These are phyloP conservation scores for Mycena rebaudengoi DNA, from an alignment of 768 basidiomycete genomes.

Conservation along the genomic window DNA sequence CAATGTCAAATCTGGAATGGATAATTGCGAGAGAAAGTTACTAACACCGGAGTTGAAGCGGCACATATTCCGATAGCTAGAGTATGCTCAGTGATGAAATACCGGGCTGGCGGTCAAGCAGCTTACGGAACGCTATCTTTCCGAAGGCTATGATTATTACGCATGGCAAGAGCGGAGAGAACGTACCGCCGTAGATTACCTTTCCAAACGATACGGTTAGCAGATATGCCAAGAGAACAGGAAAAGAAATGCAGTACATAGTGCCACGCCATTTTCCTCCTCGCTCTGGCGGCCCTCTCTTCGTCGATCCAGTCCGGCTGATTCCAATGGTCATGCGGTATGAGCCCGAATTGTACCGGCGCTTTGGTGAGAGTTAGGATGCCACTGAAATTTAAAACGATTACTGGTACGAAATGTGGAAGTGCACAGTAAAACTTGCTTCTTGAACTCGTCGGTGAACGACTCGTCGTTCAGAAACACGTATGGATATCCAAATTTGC, in stretches of 20 bases:
- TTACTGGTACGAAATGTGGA: constrained; percentile 14
- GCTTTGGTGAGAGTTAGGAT: constrained; percentile 75
- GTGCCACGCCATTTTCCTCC: too few relatives aligned
- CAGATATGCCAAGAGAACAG: too few relatives aligned
- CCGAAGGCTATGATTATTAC: constrained; percentile 15
- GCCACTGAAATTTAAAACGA: constrained; percentile 56
- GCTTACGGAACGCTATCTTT: constrained; percentile 82
- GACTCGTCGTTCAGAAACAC: constrained; percentile 87
- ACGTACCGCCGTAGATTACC: constrained; percentile 73
- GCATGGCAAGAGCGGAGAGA: neutral
- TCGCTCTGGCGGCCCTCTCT: neutral
- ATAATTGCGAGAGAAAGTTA: too few relatives aligned
- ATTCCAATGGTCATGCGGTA: constrained; percentile 79
- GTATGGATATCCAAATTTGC: constrained; percentile 84
- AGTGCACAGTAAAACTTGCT: constrained; percentile 42
- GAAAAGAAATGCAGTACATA: too few relatives aligned
- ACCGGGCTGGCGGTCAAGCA: too few relatives aligned
- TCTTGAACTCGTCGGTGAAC: constrained; percentile 78
- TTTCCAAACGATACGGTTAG: constrained; percentile 65
- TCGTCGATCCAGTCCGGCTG: constrained; percentile 81
- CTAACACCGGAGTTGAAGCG: constrained; percentile 94
- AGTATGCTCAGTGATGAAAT: neutral
- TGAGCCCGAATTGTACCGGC: constrained; percentile 77
- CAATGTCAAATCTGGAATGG: too few relatives aligned
- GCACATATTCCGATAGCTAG: constrained; percentile 87